Evolutionary conservation across 371 early-diverging fungal species (phyloP).

Genomic region (Apophysomyces sp.): DNA sequence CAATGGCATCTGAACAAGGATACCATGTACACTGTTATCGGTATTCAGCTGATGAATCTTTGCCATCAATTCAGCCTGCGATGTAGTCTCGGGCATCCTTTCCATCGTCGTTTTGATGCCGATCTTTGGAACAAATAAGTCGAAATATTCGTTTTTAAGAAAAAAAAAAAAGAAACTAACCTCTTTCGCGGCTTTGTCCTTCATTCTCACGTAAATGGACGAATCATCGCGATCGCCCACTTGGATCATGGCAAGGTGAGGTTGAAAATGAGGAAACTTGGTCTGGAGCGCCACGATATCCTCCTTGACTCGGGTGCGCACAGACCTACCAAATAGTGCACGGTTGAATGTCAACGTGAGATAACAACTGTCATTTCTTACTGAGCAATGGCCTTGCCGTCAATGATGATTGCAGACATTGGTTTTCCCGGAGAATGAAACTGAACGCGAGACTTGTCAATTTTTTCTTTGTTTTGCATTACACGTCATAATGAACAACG

Average conservation of each 20-base stretch:
- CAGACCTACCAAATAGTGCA: slow-evolving; percentile 34
- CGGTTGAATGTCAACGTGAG: no score
- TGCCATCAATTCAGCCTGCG: slow-evolving; percentile 42
- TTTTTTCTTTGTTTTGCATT: no score
- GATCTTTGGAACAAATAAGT: slow-evolving; percentile 23
- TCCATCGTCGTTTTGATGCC: slow-evolving; percentile 54
- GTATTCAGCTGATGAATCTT: slow-evolving; percentile 62
- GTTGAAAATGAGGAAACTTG: slow-evolving; percentile 65
- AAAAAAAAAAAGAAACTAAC: slow-evolving; percentile 41
- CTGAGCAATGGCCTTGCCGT: slow-evolving; percentile 73
- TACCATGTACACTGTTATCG: slow-evolving; percentile 75
- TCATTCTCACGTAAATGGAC: slow-evolving; percentile 88
- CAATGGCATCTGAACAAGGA: slow-evolving; percentile 88
- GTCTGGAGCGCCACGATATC: slow-evolving; percentile 63
- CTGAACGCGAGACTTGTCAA: no score
- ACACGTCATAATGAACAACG: no score
- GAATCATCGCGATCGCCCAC: slow-evolving; percentile 93
- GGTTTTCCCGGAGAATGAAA: no score
- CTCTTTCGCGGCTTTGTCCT: slow-evolving; percentile 85
- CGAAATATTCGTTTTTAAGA: neutral
- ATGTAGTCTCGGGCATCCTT: slow-evolving; percentile 35
- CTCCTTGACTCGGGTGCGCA: slow-evolving; percentile 58
- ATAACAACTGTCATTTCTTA: slow-evolving; percentile 26
- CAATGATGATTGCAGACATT: slow-evolving; percentile 34
- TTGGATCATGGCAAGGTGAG: slow-evolving; percentile 87